A percentile compares a stretch with the other conserved stretches of the same genome.
Conservation (phyloP, 805 yeast genomes). For the Pichia californica region DNA sequence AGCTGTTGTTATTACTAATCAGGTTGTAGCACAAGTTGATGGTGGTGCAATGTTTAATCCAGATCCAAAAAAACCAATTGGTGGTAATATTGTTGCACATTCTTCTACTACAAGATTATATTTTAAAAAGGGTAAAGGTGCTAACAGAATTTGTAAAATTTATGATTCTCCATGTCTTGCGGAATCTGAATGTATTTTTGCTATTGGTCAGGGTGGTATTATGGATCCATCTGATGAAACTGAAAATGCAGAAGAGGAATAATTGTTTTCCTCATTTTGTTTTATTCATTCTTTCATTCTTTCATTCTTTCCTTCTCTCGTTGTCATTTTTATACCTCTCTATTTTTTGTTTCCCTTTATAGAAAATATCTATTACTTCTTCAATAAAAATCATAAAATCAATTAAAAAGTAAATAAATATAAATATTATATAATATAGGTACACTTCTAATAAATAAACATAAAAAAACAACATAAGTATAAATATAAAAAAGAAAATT, state of each 20-base stretch:
- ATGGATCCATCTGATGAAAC: constrained; percentile 72
- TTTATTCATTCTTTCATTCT: background rate
- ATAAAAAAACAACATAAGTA: background rate
- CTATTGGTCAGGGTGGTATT: constrained; percentile 93
- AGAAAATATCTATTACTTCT: too few relatives aligned
- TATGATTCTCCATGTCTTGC: constrained; percentile 97
- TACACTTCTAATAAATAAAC: too few relatives aligned
- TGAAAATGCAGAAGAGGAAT: constrained; percentile 45
- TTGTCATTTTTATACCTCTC: background rate
- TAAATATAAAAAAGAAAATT: background rate
- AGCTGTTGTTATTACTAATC: constrained; percentile 92
- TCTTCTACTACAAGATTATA: constrained; percentile 90
- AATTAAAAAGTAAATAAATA: too few relatives aligned
- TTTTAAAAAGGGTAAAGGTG: constrained; percentile 85
- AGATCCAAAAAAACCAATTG: constrained; percentile 97
- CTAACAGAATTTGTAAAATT: constrained; percentile 88
- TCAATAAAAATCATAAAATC: too few relatives aligned
- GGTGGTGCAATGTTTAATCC: constrained; percentile 83
- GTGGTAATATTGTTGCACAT: constrained; percentile 97
- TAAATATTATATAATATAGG: too few relatives aligned
- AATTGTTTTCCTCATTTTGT: background rate
- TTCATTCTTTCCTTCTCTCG: background rate
- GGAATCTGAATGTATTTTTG: constrained; percentile 91
- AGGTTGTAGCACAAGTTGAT: constrained; percentile 97
- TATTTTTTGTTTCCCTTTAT: background rate